Evolutionary conservation across 2,329 filamentous ascomycete genomes (phyloP).

Genomic region (Xylariaceae sp.): DNA sequence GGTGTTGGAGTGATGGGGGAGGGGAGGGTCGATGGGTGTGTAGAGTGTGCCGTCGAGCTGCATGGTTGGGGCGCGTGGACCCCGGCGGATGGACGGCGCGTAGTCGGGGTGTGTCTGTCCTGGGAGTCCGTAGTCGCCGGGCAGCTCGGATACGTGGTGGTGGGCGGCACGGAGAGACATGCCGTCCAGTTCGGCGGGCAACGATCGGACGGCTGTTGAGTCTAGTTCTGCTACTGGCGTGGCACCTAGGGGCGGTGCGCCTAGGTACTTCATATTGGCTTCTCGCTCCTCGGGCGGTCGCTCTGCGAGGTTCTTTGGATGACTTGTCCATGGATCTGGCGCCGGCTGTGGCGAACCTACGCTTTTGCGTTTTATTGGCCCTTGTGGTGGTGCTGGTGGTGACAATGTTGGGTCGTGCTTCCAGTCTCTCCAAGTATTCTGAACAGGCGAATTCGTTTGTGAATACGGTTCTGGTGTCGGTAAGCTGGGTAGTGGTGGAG

Average conservation of each 20-base stretch:
- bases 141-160: conserved; percentile 1
- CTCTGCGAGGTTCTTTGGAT: not conserved
- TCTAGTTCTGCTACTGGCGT: conserved; percentile 3
- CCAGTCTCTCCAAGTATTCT: not conserved
- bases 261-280: conserved; percentile 4
- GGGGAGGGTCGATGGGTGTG: not conserved
- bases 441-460: not conserved
- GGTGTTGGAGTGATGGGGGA: not conserved
- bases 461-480: not conserved
- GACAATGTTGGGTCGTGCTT: not conserved
- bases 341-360: no score
- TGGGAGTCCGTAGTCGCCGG: conserved; percentile 7
- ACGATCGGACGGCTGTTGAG: not conserved
- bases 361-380: no score
- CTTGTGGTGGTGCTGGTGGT: no score
- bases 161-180: not conserved
- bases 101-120: conserved; percentile 11
- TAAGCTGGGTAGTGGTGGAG: not conserved
- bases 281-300: not conserved
- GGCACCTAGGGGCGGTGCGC: not conserved
- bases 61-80: not conserved
- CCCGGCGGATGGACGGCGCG: not conserved
- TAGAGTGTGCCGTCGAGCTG: conserved; percentile 1
- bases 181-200: conserved; percentile 6
- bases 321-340: no score